Percentiles rank a stretch among this genome's conserved stretches.
Evolutionary conservation across 2,329 filamentous ascomycete species (phyloP).

Genomic region (Zymoseptoria passerinii): DNA sequence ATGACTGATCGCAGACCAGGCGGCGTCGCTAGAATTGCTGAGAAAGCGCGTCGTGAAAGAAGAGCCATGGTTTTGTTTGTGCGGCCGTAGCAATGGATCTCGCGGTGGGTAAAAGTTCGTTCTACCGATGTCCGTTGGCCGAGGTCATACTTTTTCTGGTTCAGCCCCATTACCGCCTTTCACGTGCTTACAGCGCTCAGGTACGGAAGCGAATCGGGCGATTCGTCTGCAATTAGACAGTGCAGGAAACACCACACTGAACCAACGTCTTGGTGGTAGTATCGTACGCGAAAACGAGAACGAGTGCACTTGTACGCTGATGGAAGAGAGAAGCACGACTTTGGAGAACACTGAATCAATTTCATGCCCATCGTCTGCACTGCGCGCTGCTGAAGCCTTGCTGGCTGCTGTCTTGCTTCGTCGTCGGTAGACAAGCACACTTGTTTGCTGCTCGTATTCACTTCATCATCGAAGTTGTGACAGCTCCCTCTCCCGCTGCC

Average conservation of each 20-base stretch:
- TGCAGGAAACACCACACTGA: neutral
- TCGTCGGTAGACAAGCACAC: neutral
- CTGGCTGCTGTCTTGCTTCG: neutral
- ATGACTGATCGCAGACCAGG: slow-evolving; percentile 13
- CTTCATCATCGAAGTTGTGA: neutral
- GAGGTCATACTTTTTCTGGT: neutral
- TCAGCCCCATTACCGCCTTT: too few relatives aligned
- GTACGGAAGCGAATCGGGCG: neutral
- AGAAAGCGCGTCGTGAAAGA: neutral
- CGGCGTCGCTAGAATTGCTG: slow-evolving; percentile 10
- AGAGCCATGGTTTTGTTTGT: neutral
- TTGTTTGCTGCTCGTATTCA: neutral
- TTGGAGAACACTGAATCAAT: neutral
- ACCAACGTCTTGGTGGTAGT: neutral
- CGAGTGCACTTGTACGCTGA: neutral
- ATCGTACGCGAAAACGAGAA: neutral
- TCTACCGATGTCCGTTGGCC: neutral
- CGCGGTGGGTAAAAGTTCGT: neutral
- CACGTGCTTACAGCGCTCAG: neutral
- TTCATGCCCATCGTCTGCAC: neutral
- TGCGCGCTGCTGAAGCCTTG: neutral
- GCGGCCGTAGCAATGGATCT: neutral
- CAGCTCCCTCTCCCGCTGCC: neutral
- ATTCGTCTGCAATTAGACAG: neutral
- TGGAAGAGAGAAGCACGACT: neutral